These are phyloP conservation scores for Penicillium sclerotigenum DNA, from an alignment of 2,329 filamentous ascomycete genomes.

Conservation along the genomic window DNA sequence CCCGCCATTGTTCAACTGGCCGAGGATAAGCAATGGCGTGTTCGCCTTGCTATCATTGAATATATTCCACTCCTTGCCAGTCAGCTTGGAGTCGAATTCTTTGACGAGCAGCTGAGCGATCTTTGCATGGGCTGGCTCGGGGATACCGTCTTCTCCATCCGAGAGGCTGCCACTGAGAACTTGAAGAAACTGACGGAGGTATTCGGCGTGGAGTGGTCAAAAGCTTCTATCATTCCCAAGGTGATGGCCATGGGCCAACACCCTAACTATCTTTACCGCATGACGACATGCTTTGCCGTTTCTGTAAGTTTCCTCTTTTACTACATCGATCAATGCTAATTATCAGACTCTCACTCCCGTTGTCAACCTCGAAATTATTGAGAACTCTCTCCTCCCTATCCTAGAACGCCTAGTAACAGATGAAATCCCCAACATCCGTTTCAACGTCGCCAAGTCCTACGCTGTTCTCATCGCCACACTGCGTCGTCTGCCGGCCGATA, in stretches of 20 bases:
- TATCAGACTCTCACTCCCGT: slow-evolving; percentile 84
- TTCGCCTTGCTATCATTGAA: slow-evolving; percentile 96
- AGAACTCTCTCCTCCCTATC: slow-evolving; percentile 90
- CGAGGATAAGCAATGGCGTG: slow-evolving; percentile 99
- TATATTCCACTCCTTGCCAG: slow-evolving; percentile 95
- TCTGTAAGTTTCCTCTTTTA: slow-evolving; percentile 64
- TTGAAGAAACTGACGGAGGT: slow-evolving; percentile 98
- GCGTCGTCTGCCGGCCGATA: slow-evolving; percentile 82
- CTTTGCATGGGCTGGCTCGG: slow-evolving; percentile 98
- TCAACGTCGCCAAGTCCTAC: slow-evolving; percentile 99
- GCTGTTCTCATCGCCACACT: slow-evolving; percentile 85
- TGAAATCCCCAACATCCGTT: slow-evolving; percentile 97
- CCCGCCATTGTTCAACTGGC: slow-evolving; percentile 96
- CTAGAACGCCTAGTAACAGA: slow-evolving; percentile 90
- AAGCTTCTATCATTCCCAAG: slow-evolving; percentile 94
- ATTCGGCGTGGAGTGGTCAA: slow-evolving; percentile 97
- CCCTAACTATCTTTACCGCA: slow-evolving; percentile 97
- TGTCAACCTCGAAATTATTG: slow-evolving; percentile 88
- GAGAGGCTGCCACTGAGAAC: slow-evolving; percentile 95
- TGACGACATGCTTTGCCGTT: slow-evolving; percentile 99
- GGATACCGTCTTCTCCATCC: slow-evolving; percentile 97
- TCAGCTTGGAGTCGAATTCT: slow-evolving; percentile 94
- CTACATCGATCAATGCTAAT: slow-evolving; percentile 25
- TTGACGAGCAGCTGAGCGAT: slow-evolving; percentile 92
- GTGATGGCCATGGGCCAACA: slow-evolving; percentile 98